Conservation (phyloP, 305 asterid genomes). For the Coffea humblotiana region DNA sequence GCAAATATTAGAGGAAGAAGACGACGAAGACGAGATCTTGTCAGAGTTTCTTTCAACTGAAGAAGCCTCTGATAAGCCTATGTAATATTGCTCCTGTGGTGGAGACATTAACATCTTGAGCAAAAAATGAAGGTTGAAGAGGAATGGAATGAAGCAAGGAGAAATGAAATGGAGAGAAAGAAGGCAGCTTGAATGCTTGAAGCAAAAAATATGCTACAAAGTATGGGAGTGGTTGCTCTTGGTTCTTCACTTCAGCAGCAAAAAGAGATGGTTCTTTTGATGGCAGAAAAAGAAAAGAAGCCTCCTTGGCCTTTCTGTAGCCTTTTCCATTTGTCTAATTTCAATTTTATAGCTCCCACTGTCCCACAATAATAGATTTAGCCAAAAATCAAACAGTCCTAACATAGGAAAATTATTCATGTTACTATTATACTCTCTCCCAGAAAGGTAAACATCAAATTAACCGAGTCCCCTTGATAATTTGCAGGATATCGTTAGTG, state of each 20-base stretch:
- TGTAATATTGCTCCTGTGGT: slow-evolving; percentile 57
- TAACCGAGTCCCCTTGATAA: too few species aligned
- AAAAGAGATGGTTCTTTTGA: slow-evolving; percentile 45
- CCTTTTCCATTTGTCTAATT: slow-evolving; percentile 9
- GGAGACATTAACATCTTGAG: slow-evolving; percentile 42
- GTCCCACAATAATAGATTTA: background rate
- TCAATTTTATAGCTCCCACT: background rate
- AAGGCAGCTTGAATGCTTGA: slow-evolving; percentile 9
- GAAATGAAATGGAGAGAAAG: background rate
- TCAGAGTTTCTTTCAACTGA: slow-evolving; percentile 40
- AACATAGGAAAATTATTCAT: slow-evolving; percentile 19
- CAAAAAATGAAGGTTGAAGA: slow-evolving; percentile 19
- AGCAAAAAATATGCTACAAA: background rate
- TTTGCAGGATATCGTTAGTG: too few species aligned
- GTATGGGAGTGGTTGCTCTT: slow-evolving; percentile 1
- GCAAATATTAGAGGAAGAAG: slow-evolving; percentile 26
- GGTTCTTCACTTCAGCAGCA: slow-evolving; percentile 4
- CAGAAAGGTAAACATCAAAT: background rate
- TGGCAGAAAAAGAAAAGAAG: slow-evolving; percentile 61
- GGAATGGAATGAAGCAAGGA: slow-evolving; percentile 13
- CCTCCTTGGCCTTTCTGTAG: slow-evolving; percentile 60
- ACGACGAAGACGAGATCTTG: slow-evolving; percentile 25
- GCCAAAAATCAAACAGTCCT: slow-evolving; percentile 16
- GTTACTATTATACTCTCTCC: slow-evolving; percentile 9
- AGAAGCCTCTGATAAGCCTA: slow-evolving; percentile 55